A percentile compares a stretch with the other conserved stretches of the same genome.
Evolutionary conservation across 2,329 filamentous ascomycete genomes (phyloP).

Genomic region (Aureobasidium zeae): DNA sequence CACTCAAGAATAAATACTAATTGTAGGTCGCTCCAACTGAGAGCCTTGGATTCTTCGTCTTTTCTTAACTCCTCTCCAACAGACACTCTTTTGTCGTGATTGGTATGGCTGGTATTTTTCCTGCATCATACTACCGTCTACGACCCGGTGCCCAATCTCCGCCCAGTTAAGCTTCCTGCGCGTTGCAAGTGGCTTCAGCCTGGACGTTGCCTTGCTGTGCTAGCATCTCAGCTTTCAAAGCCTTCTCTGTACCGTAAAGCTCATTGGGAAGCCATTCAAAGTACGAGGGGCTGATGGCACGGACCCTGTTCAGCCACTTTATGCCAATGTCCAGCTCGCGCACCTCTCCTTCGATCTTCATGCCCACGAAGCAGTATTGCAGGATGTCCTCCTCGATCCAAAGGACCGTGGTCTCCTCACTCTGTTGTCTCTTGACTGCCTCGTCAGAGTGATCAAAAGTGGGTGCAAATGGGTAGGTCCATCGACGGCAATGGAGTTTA

Average conservation of each 20-base stretch:
- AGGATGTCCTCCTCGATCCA: constrained; percentile 58
- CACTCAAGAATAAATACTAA: no score
- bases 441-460: constrained; percentile 11
- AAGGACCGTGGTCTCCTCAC: constrained; percentile 47
- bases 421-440: constrained; percentile 28
- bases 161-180: no score
- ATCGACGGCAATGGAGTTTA: constrained; percentile 45
- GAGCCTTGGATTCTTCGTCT: no score
- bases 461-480: constrained; percentile 30
- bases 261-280: constrained; percentile 38
- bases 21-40: background rate
- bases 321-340: constrained; percentile 25
- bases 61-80: no score
- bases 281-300: constrained; percentile 35
- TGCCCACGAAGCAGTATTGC: constrained; percentile 50
- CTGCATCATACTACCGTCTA: no score
- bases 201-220: constrained; percentile 1
- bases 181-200: no score
- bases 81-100: no score
- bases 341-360: constrained; percentile 36
- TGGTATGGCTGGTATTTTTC: no score
- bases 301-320: constrained; percentile 31
- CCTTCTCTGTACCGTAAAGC: constrained; percentile 22
- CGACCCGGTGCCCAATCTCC: no score
- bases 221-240: constrained; percentile 6